These are phyloP conservation scores for Amauroascus niger DNA, from an alignment of 2,329 filamentous ascomycete genomes.

Conservation along the genomic window DNA sequence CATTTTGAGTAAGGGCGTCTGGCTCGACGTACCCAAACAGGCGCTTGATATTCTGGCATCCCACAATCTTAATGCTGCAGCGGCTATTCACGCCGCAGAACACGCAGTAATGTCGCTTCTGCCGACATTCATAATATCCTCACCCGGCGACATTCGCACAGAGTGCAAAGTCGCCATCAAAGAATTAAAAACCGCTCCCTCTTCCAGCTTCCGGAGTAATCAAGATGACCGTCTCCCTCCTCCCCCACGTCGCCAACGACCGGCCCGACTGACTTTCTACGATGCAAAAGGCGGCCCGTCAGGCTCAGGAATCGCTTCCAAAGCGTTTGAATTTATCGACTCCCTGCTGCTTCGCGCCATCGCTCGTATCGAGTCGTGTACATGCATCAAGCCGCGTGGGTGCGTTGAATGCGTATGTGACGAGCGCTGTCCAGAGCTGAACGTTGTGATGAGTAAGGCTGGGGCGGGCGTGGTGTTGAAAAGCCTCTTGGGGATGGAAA, in stretches of 20 bases:
- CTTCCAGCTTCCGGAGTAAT: conserved; percentile 19
- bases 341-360: conserved; percentile 66
- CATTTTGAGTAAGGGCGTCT: conserved; percentile 78
- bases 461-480: conserved; percentile 74
- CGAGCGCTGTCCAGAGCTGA: conserved; percentile 73
- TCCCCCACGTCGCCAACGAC: conserved; percentile 57
- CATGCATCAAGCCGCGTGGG: conserved; percentile 57
- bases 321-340: conserved; percentile 89
- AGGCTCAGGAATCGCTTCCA: conserved; percentile 78
- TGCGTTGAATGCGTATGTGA: conserved; percentile 86
- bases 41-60: conserved; percentile 70
- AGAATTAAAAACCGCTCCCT: conserved; percentile 55
- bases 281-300: conserved; percentile 81
- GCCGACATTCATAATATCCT: conserved; percentile 80
- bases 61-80: conserved; percentile 67
- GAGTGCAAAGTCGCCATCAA: conserved; percentile 87
- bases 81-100: conserved; percentile 87
- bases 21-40: conserved; percentile 76
- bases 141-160: conserved; percentile 84
- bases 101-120: conserved; percentile 80
- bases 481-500: conserved; percentile 61
- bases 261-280: conserved; percentile 84
- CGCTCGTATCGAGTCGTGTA: conserved; percentile 63
- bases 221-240: conserved; percentile 23
- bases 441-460: conserved; percentile 88